A percentile compares a stretch with the other conserved stretches of the same genome.
These are phyloP conservation scores for Cinchona pubescens DNA, from an alignment of 257 asterid genomes.

Conservation along the genomic window DNA sequence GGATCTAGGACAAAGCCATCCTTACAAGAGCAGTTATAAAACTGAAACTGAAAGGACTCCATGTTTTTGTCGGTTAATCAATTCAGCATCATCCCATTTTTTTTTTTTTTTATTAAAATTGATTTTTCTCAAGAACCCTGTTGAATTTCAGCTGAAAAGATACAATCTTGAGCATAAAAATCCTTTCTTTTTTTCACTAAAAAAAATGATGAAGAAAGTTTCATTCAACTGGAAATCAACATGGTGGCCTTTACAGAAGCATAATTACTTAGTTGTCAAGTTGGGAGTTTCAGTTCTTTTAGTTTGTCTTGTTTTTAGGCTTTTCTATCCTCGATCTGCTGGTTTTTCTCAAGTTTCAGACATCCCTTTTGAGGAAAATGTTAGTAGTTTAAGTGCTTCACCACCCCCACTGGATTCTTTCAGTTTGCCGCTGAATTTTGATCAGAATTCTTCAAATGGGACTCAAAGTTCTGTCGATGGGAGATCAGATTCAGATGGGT, in stretches of 20 bases:
- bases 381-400: slow-evolving; percentile 11
- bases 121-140: not conserved
- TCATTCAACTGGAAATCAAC: slow-evolving; percentile 39
- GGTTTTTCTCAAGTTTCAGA: slow-evolving; percentile 36
- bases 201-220: slow-evolving; percentile 37
- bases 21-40: not conserved
- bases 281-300: slow-evolving; percentile 51
- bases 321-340: slow-evolving; percentile 46
- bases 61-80: slow-evolving; percentile 8
- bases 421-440: slow-evolving; percentile 20
- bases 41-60: not conserved
- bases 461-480: slow-evolving; percentile 5
- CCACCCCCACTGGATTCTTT: slow-evolving; percentile 21
- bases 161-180: slow-evolving; percentile 8
- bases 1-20: not conserved
- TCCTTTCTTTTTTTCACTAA: not conserved
- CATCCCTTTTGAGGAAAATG: slow-evolving; percentile 30
- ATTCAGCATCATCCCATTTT: not conserved
- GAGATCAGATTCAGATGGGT: not conserved
- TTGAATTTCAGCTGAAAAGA: not conserved
- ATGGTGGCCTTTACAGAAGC: slow-evolving; percentile 46
- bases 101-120: not conserved
- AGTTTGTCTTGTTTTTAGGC: slow-evolving; percentile 52
- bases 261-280: slow-evolving; percentile 45
- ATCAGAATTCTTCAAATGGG: slow-evolving; percentile 46